Conservation (phyloP, 1,139 yeast species). For the Pichia sp. region DNA sequence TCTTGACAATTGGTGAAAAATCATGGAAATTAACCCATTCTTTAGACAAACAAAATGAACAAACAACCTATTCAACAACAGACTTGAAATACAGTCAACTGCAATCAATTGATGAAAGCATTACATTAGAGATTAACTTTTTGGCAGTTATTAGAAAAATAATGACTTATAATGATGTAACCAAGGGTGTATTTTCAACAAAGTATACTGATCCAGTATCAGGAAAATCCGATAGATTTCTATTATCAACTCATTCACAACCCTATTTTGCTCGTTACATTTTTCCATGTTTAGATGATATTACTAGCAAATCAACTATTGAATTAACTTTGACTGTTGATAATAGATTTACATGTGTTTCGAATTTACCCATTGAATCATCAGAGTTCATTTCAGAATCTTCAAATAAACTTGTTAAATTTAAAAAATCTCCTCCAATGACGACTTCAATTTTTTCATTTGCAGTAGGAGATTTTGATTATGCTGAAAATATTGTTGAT, state of each 20-base stretch:
- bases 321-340: constrained; percentile 41
- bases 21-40: constrained; percentile 6
- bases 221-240: constrained; percentile 42
- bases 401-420: constrained; percentile 33
- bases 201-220: constrained; percentile 47
- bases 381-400: constrained; percentile 21
- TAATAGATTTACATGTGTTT: constrained; percentile 41
- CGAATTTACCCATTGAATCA: constrained; percentile 37
- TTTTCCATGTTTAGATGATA: constrained; percentile 64
- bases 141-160: constrained; percentile 53
- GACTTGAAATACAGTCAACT: constrained; percentile 15
- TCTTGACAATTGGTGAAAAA: constrained; percentile 9
- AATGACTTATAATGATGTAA: constrained; percentile 48
- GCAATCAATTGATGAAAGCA: neutral
- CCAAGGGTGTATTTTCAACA: constrained; percentile 64
- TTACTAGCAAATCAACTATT: constrained; percentile 46
- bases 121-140: constrained; percentile 30
- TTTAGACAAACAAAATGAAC: constrained; percentile 37
- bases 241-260: constrained; percentile 65
- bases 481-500: constrained; percentile 33
- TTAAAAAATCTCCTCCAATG: constrained; percentile 51
- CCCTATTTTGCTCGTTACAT: constrained; percentile 56
- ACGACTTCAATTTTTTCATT: constrained; percentile 60
- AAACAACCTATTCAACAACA: constrained; percentile 26
- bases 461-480: constrained; percentile 58